phyloP scores from a whole-genome alignment of 2,329 filamentous ascomycete genomes.

The Diaporthe longicolla region DNA sequence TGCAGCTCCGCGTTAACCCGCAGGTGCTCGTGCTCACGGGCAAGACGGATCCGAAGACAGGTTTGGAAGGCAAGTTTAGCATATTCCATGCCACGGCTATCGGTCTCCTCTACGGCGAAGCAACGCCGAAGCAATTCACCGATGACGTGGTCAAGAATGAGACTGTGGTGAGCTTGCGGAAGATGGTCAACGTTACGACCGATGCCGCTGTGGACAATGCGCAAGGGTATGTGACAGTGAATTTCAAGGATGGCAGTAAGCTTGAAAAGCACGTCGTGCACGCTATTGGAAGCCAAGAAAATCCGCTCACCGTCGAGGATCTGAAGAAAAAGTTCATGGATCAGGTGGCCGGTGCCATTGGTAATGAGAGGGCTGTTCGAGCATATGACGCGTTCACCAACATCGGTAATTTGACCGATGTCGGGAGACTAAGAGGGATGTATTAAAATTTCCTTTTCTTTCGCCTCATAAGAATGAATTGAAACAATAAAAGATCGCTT shows the following conservation, averaged over 20 bases:
- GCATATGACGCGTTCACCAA: conserved; percentile 21
- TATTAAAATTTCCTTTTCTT: background rate
- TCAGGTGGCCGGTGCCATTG: conserved; percentile 8
- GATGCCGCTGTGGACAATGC: conserved; percentile 58
- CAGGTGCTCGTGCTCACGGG: conserved; percentile 67
- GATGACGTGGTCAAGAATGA: conserved; percentile 60
- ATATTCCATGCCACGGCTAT: conserved; percentile 68
- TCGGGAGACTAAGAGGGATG: conserved; percentile 18
- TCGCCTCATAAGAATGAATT: no score
- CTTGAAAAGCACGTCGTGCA: conserved; percentile 37
- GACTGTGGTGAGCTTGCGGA: conserved; percentile 58
- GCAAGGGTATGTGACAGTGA: conserved; percentile 48
- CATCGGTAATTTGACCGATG: conserved; percentile 30
- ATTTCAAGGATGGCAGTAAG: conserved; percentile 27
- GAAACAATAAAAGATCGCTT: no score
- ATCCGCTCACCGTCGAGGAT: conserved; percentile 33
- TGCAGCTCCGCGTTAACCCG: conserved; percentile 63
- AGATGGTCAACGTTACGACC: conserved; percentile 59
- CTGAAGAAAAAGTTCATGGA: conserved; percentile 41
- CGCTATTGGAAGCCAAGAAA: conserved; percentile 40
- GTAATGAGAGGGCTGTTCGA: background rate
- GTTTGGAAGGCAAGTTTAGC: conserved; percentile 66
- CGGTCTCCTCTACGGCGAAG: conserved; percentile 64
- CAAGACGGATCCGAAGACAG: conserved; percentile 63
- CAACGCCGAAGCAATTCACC: conserved; percentile 65